Evolutionary conservation across 352 stramenopile species (phyloP).

Genomic region (Thraustochytrium sp.): DNA sequence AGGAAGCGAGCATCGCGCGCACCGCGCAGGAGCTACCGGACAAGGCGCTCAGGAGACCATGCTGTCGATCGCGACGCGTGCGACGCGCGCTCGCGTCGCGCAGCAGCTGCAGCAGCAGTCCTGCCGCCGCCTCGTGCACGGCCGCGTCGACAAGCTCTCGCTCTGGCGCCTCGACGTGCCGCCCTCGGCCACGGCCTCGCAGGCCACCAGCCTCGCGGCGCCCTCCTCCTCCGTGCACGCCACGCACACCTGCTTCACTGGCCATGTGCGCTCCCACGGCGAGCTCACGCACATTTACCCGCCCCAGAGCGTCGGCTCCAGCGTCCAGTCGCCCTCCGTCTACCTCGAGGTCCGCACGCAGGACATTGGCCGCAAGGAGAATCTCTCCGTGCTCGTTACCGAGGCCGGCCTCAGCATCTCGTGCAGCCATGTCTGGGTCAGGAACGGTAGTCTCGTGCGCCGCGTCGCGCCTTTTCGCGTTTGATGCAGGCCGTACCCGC

Average conservation of each 20-base stretch:
- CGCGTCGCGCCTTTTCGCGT: constrained; percentile 2
- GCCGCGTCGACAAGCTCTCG: too few relatives aligned
- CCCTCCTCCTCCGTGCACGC: background rate
- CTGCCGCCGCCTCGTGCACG: too few relatives aligned
- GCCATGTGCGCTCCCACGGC: background rate
- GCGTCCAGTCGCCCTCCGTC: background rate
- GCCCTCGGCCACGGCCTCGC: background rate
- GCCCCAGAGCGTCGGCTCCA: background rate
- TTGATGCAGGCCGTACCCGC: too few relatives aligned
- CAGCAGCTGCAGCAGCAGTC: too few relatives aligned
- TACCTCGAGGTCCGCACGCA: constrained; percentile 33
- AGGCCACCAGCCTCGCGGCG: background rate
- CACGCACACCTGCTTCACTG: background rate
- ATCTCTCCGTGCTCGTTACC: constrained; percentile 7
- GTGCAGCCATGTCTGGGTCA: constrained; percentile 15
- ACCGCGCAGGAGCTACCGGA: too few relatives aligned
- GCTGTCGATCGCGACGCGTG: too few relatives aligned
- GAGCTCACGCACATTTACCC: constrained; percentile 3
- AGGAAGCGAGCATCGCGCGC: too few relatives aligned
- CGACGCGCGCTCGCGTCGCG: too few relatives aligned
- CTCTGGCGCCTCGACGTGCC: background rate
- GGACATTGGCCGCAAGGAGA: constrained; percentile 19
- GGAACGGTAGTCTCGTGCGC: constrained; percentile 4
- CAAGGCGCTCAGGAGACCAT: too few relatives aligned
- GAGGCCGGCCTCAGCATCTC: background rate